A percentile compares a stretch with the other conserved stretches of the same genome.
Conservation (phyloP, 1,284 basidiomycete species). For the Ganoderma lingzhi region DNA sequence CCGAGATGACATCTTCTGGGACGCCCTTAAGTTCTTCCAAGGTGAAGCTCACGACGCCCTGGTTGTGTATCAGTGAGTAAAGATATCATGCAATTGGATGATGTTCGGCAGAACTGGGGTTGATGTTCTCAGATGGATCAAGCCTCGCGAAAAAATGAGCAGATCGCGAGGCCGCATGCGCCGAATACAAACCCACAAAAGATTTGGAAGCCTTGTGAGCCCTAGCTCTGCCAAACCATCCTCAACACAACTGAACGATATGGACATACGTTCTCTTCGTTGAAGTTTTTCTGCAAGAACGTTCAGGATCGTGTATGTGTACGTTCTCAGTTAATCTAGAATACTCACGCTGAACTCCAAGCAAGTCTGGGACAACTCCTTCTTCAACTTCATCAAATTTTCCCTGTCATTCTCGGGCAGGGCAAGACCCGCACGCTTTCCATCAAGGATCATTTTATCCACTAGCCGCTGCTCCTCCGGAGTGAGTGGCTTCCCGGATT, state of each 20-base stretch:
- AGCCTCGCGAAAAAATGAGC: background rate
- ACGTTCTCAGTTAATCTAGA: background rate
- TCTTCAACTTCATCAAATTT: constrained; percentile 65
- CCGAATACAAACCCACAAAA: background rate
- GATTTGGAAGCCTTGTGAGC: background rate
- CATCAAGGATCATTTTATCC: constrained; percentile 80
- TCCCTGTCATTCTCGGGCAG: constrained; percentile 69
- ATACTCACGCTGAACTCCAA: constrained; percentile 74
- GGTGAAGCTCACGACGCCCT: constrained; percentile 73
- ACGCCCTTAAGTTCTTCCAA: constrained; percentile 81
- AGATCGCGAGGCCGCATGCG: background rate
- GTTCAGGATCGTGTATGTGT: background rate
- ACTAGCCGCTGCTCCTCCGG: constrained; percentile 75
- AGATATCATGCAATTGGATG: background rate
- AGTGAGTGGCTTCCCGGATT: constrained; percentile 61
- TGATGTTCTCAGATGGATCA: background rate
- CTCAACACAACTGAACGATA: background rate
- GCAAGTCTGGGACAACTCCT: constrained; percentile 74
- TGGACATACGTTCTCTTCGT: constrained; percentile 77
- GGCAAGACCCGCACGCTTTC: constrained; percentile 78
- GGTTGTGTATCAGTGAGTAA: background rate
- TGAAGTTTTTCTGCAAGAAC: constrained; percentile 78
- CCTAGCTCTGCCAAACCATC: background rate
- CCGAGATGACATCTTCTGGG: constrained; percentile 78
- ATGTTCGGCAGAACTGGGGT: background rate